Percentiles rank a stretch among this genome's conserved stretches.
Conservation (phyloP, 257 asterid species). For the Ocimum tenuiflorum region DNA sequence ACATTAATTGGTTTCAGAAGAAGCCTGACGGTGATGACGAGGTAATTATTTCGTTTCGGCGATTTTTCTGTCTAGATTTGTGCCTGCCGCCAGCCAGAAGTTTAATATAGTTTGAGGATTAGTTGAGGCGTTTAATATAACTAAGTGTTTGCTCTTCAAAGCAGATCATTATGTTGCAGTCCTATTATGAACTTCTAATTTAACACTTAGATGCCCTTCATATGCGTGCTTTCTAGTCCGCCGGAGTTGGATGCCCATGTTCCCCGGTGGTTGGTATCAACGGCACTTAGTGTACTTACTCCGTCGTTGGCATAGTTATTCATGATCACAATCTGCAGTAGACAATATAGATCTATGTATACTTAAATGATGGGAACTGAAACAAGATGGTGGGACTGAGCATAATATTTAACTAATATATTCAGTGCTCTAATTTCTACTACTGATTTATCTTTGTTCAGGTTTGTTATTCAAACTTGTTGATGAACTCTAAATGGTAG, state of each 20-base stretch:
- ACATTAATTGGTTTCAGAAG: constrained; percentile 89
- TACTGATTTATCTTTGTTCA: too few relatives aligned
- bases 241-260: not conserved
- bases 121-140: not conserved
- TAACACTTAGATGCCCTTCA: not conserved
- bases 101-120: not conserved
- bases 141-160: not conserved
- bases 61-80: not conserved
- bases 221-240: not conserved
- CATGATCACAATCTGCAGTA: not conserved
- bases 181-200: not conserved
- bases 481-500: not conserved
- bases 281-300: not conserved
- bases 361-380: not conserved
- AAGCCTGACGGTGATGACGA: constrained; percentile 79
- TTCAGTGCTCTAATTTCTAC: too few relatives aligned
- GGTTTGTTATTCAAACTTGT: not conserved
- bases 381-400: not conserved
- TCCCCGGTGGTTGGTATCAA: not conserved
- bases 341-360: not conserved
- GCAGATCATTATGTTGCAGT: not conserved
- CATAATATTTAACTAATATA: too few relatives aligned
- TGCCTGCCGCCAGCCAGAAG: not conserved
- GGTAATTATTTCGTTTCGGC: constrained; percentile 36
- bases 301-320: not conserved